Evolutionary conservation across 768 basidiomycete species (phyloP).

Genomic region (Candolleomyces aberdarensis): DNA sequence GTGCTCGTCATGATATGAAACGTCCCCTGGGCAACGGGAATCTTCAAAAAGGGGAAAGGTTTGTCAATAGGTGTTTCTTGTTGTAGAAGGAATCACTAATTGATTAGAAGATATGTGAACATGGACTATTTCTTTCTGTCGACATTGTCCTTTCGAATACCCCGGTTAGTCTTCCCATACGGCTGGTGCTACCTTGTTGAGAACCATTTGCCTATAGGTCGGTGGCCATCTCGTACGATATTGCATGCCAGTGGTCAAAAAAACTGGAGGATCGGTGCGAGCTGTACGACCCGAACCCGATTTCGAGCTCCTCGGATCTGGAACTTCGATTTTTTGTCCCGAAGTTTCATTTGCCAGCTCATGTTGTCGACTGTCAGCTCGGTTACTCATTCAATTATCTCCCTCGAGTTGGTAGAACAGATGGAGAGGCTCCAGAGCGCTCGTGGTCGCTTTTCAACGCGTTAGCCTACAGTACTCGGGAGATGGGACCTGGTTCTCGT

Average conservation of each 20-base stretch:
- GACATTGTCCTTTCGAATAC: constrained; percentile 5
- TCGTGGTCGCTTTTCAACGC: constrained; percentile 27
- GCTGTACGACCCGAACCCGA: constrained; percentile 1
- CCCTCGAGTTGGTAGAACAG: constrained; percentile 24
- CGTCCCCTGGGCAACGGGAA: too few species aligned
- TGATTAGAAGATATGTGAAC: constrained; percentile 21
- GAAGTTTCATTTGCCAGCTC: constrained; percentile 27
- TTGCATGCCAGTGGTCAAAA: constrained; percentile 21
- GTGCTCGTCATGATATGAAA: too few species aligned
- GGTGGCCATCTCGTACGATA: constrained; percentile 28
- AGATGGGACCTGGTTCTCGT: constrained; percentile 34
- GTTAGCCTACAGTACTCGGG: constrained; percentile 24
- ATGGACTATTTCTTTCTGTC: constrained; percentile 25
- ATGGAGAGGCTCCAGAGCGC: constrained; percentile 33
- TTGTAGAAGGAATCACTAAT: too few species aligned
- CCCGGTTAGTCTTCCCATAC: too few species aligned
- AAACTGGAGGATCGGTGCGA: constrained; percentile 7
- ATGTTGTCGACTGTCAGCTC: constrained; percentile 20
- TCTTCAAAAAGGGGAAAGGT: too few species aligned
- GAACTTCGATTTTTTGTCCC: constrained; percentile 7
- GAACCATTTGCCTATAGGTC: too few species aligned
- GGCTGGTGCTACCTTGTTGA: too few species aligned
- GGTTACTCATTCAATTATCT: constrained; percentile 22
- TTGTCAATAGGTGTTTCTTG: too few species aligned
- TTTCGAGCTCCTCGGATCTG: background rate